Evolutionary conservation across 495 filamentous ascomycete genomes (phyloP).

Genomic region (Aspergillus funiculosus): DNA sequence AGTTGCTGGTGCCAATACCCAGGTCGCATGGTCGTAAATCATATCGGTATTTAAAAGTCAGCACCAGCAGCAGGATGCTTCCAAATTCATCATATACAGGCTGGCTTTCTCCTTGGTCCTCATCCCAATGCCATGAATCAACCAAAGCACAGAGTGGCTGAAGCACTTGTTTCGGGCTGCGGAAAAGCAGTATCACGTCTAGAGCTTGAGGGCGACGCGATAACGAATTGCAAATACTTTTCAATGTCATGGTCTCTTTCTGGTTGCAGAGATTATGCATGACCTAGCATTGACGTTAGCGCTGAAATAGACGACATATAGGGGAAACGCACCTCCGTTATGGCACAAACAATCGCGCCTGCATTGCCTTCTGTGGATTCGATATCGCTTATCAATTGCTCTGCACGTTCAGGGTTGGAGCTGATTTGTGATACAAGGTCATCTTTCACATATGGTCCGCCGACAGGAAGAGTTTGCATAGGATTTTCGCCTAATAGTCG

Average conservation of each 20-base stretch:
- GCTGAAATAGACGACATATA: background rate
- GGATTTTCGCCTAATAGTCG: constrained; percentile 78
- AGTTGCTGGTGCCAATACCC: constrained; percentile 52
- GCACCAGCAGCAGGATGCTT: constrained; percentile 73
- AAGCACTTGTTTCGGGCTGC: constrained; percentile 65
- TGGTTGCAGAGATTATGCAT: constrained; percentile 70
- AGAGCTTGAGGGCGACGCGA: constrained; percentile 70
- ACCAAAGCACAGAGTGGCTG: constrained; percentile 79
- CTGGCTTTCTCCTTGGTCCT: constrained; percentile 89
- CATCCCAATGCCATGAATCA: constrained; percentile 88
- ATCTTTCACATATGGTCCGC: constrained; percentile 70
- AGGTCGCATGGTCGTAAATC: constrained; percentile 64
- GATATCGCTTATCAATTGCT: constrained; percentile 69
- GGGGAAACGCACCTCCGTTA: constrained; percentile 60
- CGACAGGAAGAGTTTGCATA: constrained; percentile 70
- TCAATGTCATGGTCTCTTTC: constrained; percentile 88
- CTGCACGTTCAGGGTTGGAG: constrained; percentile 62
- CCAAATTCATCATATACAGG: constrained; percentile 97
- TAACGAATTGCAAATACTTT: constrained; percentile 73
- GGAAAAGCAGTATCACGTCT: constrained; percentile 84
- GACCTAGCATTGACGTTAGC: constrained; percentile 48
- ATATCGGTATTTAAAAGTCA: constrained; percentile 82
- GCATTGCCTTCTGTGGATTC: constrained; percentile 95
- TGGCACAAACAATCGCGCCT: constrained; percentile 75
- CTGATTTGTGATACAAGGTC: constrained; percentile 68